A percentile compares a stretch with the other conserved stretches of the same genome.
Conservation (phyloP, 208 protist species). For the Balamuthia mandrillaris region DNA sequence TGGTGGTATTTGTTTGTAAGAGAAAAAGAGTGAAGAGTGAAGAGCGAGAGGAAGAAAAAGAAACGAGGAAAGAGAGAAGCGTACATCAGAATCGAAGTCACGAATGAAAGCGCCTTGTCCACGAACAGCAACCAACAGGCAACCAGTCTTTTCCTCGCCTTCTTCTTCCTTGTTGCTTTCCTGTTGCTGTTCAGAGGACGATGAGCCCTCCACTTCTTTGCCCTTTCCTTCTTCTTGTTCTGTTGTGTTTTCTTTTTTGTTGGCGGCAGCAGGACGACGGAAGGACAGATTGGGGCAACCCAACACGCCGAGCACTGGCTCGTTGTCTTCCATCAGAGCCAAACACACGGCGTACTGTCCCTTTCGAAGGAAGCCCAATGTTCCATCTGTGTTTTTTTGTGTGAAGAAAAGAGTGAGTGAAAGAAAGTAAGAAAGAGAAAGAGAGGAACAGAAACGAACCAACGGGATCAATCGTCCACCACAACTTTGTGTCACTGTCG, state of each 20-base stretch:
- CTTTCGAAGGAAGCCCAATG: slow-evolving; percentile 52
- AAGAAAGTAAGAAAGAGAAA: too few relatives aligned
- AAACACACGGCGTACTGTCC: slow-evolving; percentile 61
- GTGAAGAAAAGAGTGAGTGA: too few relatives aligned
- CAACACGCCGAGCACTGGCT: slow-evolving; percentile 52
- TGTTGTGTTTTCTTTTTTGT: too few relatives aligned
- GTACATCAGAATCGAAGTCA: too few relatives aligned
- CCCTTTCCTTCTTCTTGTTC: too few relatives aligned
- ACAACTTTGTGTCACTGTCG: not conserved
- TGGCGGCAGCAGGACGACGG: not conserved
- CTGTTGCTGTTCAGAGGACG: not conserved
- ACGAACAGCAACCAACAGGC: slow-evolving; percentile 8
- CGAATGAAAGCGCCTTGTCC: slow-evolving; percentile 25
- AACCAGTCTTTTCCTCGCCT: not conserved
- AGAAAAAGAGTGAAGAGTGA: too few relatives aligned
- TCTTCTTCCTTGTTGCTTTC: too few relatives aligned
- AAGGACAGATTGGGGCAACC: slow-evolving; percentile 56
- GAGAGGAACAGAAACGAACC: not conserved
- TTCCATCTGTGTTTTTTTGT: too few relatives aligned
- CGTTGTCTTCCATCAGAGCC: slow-evolving; percentile 53
- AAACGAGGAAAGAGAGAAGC: too few relatives aligned
- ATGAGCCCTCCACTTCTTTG: not conserved
- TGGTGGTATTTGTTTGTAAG: too few relatives aligned
- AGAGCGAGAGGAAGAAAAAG: too few relatives aligned
- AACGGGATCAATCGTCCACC: slow-evolving; percentile 58